Percentiles rank a stretch among this genome's conserved stretches.
phyloP scores from a whole-genome alignment of 1,284 basidiomycete species.

The Thecaphora thlaspeos region DNA sequence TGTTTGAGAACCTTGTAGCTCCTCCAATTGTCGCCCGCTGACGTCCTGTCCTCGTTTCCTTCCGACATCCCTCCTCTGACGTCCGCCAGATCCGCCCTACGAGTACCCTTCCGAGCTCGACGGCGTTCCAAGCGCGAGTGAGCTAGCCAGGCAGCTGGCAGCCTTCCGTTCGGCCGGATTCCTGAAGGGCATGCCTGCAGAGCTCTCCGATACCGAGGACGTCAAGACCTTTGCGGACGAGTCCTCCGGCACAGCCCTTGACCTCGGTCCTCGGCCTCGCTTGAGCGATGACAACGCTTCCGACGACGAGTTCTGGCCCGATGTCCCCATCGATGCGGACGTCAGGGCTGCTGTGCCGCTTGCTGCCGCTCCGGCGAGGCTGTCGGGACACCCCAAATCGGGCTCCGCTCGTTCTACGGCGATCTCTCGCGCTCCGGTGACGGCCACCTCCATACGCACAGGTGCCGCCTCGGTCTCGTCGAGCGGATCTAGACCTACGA shows the following conservation, averaged over 20 bases:
- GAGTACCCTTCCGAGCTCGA: conserved; percentile 41
- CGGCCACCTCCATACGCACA: too few species aligned
- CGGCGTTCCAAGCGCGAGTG: conserved; percentile 32
- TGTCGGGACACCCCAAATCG: too few species aligned
- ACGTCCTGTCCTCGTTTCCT: neutral
- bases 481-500: too few species aligned
- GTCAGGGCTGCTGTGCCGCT: too few species aligned
- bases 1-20: neutral
- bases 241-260: neutral
- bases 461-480: too few species aligned
- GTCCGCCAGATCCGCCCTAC: conserved; percentile 20
- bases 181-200: conserved; percentile 7
- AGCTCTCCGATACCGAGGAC: conserved; percentile 18
- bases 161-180: conserved; percentile 11
- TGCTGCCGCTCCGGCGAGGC: too few species aligned
- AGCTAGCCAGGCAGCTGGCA: conserved; percentile 25
- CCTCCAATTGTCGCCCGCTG: neutral
- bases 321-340: conserved; percentile 10
- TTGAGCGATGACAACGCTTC: conserved; percentile 15
- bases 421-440: too few species aligned
- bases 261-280: neutral
- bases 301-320: conserved; percentile 25
- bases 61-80: neutral
- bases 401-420: too few species aligned
- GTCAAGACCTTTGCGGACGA: neutral